Evolutionary conservation across 2,329 filamentous ascomycete genomes (phyloP).

Genomic region (Cytospora piceae): DNA sequence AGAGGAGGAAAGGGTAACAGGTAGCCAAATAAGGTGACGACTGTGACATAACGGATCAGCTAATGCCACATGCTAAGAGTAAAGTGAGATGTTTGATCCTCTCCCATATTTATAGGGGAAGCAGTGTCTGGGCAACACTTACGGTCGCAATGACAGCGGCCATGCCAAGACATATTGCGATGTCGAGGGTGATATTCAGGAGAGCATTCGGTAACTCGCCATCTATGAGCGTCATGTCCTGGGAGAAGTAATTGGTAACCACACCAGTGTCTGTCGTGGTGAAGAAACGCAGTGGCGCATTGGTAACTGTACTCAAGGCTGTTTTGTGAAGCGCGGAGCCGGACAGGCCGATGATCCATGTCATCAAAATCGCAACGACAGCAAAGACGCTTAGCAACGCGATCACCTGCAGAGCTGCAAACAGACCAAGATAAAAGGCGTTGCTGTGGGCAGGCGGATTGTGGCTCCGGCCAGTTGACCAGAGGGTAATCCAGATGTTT

Average conservation of each 20-base stretch:
- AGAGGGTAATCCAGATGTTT: constrained; percentile 40
- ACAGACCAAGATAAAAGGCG: constrained; percentile 16
- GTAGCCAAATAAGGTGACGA: constrained; percentile 40
- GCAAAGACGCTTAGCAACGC: neutral
- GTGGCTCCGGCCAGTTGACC: neutral
- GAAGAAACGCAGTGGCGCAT: constrained; percentile 37
- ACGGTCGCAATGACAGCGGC: constrained; percentile 38
- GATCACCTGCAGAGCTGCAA: neutral
- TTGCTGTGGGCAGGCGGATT: neutral
- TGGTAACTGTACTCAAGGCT: constrained; percentile 40
- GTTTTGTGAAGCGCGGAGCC: constrained; percentile 32
- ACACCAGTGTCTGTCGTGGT: constrained; percentile 35
- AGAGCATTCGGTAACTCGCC: constrained; percentile 42
- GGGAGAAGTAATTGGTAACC: constrained; percentile 36
- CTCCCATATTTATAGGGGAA: neutral
- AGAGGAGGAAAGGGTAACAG: constrained; percentile 53
- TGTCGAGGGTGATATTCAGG: constrained; percentile 34
- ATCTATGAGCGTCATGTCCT: constrained; percentile 47
- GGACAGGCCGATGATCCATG: neutral
- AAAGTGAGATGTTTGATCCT: neutral
- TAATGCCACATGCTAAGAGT: neutral
- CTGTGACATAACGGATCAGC: neutral
- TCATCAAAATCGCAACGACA: constrained; percentile 15
- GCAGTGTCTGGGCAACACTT: neutral
- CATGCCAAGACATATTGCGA: constrained; percentile 34